phyloP scores from a whole-genome alignment of 2,329 filamentous ascomycete genomes.

The Monosporascus sp. region DNA sequence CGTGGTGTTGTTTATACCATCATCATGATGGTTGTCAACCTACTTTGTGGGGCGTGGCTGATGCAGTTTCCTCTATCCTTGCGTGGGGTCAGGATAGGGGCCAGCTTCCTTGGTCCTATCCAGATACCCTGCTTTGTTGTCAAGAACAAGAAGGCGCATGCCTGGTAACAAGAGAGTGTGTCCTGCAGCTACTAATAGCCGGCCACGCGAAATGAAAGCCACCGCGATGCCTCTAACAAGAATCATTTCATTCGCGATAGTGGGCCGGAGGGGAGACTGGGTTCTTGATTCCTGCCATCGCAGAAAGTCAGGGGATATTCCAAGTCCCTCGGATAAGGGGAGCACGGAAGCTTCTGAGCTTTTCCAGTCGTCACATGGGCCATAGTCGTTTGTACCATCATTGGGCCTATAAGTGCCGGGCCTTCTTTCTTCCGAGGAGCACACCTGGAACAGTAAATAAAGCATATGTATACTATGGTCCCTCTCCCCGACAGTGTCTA shows the following conservation, averaged over 20 bases:
- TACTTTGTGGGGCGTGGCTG: slow-evolving; percentile 56
- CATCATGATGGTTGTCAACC: slow-evolving; percentile 62
- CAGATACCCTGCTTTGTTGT: slow-evolving; percentile 8
- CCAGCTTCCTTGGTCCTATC: slow-evolving; percentile 4
- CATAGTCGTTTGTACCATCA: slow-evolving; percentile 49
- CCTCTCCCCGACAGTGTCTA: no score
- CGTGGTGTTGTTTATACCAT: slow-evolving; percentile 66
- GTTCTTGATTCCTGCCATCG: slow-evolving; percentile 67
- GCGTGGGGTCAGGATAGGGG: background rate
- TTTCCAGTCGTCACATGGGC: slow-evolving; percentile 53
- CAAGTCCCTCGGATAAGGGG: slow-evolving; percentile 8
- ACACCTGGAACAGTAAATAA: no score
- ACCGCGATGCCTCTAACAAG: slow-evolving; percentile 12
- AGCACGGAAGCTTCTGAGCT: slow-evolving; percentile 30
- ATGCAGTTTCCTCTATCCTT: slow-evolving; percentile 30
- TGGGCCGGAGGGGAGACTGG: slow-evolving; percentile 73
- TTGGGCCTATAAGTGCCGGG: slow-evolving; percentile 45
- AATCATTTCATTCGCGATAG: slow-evolving; percentile 64
- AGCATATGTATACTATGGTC: no score
- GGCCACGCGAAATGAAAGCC: background rate
- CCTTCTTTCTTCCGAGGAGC: background rate
- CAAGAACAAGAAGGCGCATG: slow-evolving; percentile 5
- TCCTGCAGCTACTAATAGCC: background rate
- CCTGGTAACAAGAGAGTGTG: background rate
- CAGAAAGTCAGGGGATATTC: slow-evolving; percentile 48